These are phyloP conservation scores for Amanita bisporigera DNA, from an alignment of 1,284 basidiomycete genomes.

Conservation along the genomic window DNA sequence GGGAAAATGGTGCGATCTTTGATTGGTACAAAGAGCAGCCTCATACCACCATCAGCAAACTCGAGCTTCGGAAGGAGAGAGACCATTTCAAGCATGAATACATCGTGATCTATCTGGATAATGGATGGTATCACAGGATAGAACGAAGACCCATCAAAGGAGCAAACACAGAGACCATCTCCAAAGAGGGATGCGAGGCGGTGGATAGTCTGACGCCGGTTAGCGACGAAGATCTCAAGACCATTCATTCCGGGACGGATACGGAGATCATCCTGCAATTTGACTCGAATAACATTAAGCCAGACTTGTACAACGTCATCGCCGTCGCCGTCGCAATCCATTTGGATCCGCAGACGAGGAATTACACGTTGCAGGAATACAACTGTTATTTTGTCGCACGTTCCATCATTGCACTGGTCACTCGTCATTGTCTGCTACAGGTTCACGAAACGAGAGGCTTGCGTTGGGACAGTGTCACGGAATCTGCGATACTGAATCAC, in stretches of 20 bases:
- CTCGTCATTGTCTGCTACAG: conserved; percentile 3
- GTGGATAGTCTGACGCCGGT: not conserved
- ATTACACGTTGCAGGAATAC: not conserved
- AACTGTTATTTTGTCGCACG: conserved; percentile 1
- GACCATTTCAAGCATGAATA: conserved; percentile 7
- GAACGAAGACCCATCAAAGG: not conserved
- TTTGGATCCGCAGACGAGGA: not conserved
- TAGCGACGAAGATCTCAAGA: not conserved
- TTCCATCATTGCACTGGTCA: not conserved
- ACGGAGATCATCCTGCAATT: not conserved
- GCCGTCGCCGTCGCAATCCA: not conserved
- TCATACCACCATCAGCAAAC: not conserved
- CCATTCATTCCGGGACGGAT: not conserved
- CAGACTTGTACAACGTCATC: not conserved
- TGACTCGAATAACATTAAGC: not conserved
- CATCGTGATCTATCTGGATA: not conserved
- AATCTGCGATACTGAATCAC: not conserved
- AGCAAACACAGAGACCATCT: not conserved
- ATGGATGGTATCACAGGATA: not conserved
- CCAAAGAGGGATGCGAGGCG: not conserved
- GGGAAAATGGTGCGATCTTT: not conserved
- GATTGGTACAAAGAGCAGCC: conserved; percentile 3
- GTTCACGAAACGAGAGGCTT: no score
- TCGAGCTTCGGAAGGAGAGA: conserved; percentile 8
- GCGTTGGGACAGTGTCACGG: not conserved